Percentiles rank a stretch among this genome's conserved stretches.
phyloP scores from a whole-genome alignment of 2,329 filamentous ascomycete species.

The Phoma sp. region DNA sequence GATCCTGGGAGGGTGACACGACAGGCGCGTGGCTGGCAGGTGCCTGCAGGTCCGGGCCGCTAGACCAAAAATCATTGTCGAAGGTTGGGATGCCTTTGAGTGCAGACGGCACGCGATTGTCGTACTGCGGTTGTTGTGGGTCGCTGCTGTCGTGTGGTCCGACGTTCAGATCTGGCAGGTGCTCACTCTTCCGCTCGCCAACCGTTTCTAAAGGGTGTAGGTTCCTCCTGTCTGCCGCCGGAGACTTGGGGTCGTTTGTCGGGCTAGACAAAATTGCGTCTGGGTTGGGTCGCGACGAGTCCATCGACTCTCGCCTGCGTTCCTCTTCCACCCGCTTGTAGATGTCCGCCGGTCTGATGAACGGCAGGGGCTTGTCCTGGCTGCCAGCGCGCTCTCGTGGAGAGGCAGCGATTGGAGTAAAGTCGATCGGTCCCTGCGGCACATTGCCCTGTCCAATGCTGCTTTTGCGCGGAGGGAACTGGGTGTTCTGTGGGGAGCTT shows the following conservation, averaged over 20 bases:
- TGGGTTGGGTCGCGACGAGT: constrained; percentile 63
- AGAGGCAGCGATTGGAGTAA: constrained; percentile 24
- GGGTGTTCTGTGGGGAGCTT: constrained; percentile 42
- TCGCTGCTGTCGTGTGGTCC: constrained; percentile 11
- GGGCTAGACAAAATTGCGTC: constrained; percentile 54
- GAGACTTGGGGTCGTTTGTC: constrained; percentile 28
- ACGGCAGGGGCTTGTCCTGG: constrained; percentile 62
- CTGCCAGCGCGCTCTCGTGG: constrained; percentile 36
- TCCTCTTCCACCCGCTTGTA: constrained; percentile 76
- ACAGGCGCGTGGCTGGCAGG: constrained; percentile 20
- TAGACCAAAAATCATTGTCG: constrained; percentile 38
- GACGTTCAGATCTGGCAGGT: constrained; percentile 55
- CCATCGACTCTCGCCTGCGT: constrained; percentile 63
- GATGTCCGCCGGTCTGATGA: constrained; percentile 77
- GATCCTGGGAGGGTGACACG: constrained; percentile 30
- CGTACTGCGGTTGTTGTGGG: constrained; percentile 17
- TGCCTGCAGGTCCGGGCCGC: constrained; percentile 19
- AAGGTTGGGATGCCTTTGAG: constrained; percentile 33
- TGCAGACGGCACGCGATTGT: constrained; percentile 16
- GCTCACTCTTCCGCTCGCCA: constrained; percentile 65
- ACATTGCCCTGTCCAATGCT: constrained; percentile 59
- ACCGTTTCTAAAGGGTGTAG: constrained; percentile 58
- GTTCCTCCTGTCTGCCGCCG: constrained; percentile 29
- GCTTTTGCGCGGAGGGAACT: constrained; percentile 67
- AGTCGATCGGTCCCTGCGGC: constrained; percentile 12